Conservation (phyloP, 345 rosid species). For the Salix udensis region DNA sequence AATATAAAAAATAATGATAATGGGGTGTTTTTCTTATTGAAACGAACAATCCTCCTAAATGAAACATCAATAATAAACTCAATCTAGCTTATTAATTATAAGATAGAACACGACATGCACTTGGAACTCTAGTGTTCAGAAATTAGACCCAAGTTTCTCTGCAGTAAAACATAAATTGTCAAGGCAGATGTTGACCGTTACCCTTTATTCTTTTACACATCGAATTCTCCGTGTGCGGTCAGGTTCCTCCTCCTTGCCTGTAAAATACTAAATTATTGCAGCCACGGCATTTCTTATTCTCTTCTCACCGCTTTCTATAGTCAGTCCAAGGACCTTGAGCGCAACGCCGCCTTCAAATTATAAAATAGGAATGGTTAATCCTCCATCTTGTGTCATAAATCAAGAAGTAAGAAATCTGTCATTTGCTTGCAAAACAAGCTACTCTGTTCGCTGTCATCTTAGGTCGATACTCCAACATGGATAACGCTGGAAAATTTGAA, state of each 20-base stretch:
- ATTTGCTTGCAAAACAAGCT: not conserved
- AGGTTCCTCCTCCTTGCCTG: slow-evolving; percentile 18
- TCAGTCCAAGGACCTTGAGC: not conserved
- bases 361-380: not conserved
- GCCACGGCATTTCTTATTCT: not conserved
- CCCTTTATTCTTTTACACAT: not conserved
- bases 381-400: not conserved
- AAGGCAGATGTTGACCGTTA: not conserved
- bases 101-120: not conserved
- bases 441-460: not conserved
- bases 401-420: not conserved
- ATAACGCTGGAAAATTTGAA: slow-evolving; percentile 13
- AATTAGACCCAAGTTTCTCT: not conserved
- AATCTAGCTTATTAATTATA: too few species aligned
- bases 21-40: too few species aligned
- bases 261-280: not conserved
- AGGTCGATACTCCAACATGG: not conserved
- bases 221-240: not conserved
- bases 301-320: not conserved
- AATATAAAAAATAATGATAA: too few species aligned
- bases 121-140: not conserved
- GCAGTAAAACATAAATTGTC: not conserved
- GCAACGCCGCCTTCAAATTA: not conserved
- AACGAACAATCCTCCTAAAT: too few species aligned
- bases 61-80: too few species aligned